Conservation (phyloP, 2,329 filamentous ascomycete genomes). For the Colletotrichum shisoi region DNA sequence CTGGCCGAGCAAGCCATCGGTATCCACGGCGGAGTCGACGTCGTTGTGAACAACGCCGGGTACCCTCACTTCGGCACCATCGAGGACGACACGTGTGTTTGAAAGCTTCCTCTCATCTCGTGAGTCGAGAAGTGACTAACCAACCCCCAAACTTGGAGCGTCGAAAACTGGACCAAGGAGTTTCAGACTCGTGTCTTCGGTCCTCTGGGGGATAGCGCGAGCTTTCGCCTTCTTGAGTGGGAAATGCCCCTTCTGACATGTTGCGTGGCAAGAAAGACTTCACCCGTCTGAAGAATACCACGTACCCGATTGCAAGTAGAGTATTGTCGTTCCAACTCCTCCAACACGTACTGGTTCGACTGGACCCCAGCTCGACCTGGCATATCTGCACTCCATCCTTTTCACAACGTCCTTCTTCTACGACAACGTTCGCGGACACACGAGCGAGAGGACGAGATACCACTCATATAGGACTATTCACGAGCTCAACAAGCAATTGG, state of each 20-base stretch:
- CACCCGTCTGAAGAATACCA: neutral
- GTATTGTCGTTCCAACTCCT: neutral
- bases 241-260: neutral
- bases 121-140: neutral
- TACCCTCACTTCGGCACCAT: slow-evolving; percentile 45
- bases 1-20: neutral
- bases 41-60: slow-evolving; percentile 53
- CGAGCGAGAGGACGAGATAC: neutral
- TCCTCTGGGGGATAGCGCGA: slow-evolving; percentile 49
- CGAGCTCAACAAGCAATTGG: slow-evolving; percentile 5
- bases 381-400: slow-evolving; percentile 6
- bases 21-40: slow-evolving; percentile 46
- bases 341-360: neutral
- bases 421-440: neutral
- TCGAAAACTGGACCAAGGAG: slow-evolving; percentile 16
- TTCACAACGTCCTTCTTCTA: slow-evolving; percentile 1
- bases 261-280: neutral
- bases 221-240: slow-evolving; percentile 38
- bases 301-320: slow-evolving; percentile 3
- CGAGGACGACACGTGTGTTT: slow-evolving; percentile 44
- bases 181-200: slow-evolving; percentile 51
- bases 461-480: slow-evolving; percentile 1
- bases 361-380: slow-evolving; percentile 10
- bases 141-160: neutral
- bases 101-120: neutral